phyloP scores from a whole-genome alignment of 345 rosid genomes.

The Cardamine resedifolia region DNA sequence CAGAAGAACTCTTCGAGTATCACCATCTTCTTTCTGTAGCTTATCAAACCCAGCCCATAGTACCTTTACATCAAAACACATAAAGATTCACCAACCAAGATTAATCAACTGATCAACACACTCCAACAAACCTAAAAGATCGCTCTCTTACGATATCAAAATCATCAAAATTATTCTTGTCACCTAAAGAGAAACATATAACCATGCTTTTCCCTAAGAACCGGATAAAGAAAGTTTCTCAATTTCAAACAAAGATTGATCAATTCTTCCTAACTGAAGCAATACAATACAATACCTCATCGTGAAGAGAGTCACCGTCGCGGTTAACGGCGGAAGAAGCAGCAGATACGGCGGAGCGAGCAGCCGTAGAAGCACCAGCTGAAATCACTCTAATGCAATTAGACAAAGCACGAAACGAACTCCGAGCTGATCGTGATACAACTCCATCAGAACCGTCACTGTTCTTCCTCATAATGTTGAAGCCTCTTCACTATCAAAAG shows the following conservation, averaged over 20 bases:
- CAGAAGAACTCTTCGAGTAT: conserved; percentile 62
- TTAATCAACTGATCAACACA: neutral
- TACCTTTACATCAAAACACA: conserved; percentile 49
- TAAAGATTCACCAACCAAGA: conserved; percentile 11
- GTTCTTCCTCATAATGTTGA: conserved; percentile 58
- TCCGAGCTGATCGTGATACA: conserved; percentile 60
- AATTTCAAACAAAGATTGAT: neutral
- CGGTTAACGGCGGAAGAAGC: conserved; percentile 79
- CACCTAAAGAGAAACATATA: neutral
- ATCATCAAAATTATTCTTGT: neutral
- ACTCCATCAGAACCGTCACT: conserved; percentile 50
- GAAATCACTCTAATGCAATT: conserved; percentile 76
- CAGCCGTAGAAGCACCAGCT: conserved; percentile 88
- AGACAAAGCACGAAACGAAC: conserved; percentile 76
- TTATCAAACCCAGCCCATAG: conserved; percentile 97
- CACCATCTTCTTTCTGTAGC: conserved; percentile 56
- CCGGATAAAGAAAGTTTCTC: neutral
- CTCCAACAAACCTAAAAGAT: conserved; percentile 24
- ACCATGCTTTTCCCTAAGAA: neutral
- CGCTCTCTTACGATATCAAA: conserved; percentile 5
- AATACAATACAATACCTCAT: conserved; percentile 52
- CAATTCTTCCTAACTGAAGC: neutral
- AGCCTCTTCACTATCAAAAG: conserved; percentile 7
- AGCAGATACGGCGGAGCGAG: conserved; percentile 76
- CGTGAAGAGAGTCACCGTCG: conserved; percentile 56